These are phyloP conservation scores for Colletotrichum lupini DNA, from an alignment of 2,329 filamentous ascomycete species.

Conservation along the genomic window DNA sequence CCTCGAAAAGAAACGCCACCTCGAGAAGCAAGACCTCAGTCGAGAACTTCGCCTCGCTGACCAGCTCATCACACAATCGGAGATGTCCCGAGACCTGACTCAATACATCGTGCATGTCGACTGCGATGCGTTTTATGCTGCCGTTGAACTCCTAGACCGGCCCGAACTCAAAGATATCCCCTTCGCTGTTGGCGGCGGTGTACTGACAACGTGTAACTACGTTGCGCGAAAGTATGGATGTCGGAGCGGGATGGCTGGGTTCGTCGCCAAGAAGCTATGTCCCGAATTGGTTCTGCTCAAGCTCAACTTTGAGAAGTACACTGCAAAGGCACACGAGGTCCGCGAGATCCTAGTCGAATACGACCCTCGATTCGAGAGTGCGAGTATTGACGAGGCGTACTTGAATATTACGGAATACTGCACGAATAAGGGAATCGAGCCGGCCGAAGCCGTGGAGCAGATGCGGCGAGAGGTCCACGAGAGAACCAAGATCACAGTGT, in stretches of 20 bases:
- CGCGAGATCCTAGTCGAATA: constrained; percentile 86
- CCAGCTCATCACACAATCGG: constrained; percentile 82
- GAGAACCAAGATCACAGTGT: constrained; percentile 86
- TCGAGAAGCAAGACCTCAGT: constrained; percentile 81
- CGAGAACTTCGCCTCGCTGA: constrained; percentile 82
- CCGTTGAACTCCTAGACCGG: constrained; percentile 86
- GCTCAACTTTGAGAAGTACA: constrained; percentile 91
- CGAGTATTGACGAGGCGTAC: constrained; percentile 96
- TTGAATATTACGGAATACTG: constrained; percentile 95
- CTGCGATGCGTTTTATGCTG: constrained; percentile 97
- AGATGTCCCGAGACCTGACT: constrained; percentile 81
- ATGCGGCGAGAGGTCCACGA: constrained; percentile 82
- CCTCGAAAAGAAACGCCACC: constrained; percentile 76
- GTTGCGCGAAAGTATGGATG: constrained; percentile 89
- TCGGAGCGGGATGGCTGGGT: constrained; percentile 94
- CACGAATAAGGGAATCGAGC: constrained; percentile 70
- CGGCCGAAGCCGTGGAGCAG: constrained; percentile 80
- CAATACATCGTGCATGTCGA: constrained; percentile 93
- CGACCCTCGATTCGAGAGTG: constrained; percentile 90
- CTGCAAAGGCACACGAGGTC: constrained; percentile 88
- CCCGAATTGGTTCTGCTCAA: constrained; percentile 85
- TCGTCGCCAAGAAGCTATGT: constrained; percentile 94
- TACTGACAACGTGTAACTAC: constrained; percentile 83
- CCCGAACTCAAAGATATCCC: constrained; percentile 88
- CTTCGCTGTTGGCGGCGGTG: constrained; percentile 85